Conservation (phyloP, 257 asterid species). For the Ehretia macrophylla region DNA sequence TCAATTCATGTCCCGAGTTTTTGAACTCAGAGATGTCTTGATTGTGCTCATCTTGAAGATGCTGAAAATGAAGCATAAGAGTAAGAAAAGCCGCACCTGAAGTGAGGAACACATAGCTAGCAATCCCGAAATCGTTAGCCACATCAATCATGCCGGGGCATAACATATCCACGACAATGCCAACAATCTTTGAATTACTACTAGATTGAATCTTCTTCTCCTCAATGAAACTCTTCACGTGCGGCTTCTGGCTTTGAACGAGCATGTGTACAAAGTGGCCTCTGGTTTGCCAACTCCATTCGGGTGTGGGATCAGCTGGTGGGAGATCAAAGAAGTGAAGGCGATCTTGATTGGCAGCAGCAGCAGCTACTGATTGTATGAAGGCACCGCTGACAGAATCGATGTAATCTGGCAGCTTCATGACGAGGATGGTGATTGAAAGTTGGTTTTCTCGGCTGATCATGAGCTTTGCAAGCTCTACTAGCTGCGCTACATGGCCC, state of each 20-base stretch:
- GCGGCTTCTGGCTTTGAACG: constrained; percentile 37
- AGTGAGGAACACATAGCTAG: constrained; percentile 49
- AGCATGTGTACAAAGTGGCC: constrained; percentile 52
- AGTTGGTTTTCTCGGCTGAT: constrained; percentile 21
- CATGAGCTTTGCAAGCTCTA: constrained; percentile 53
- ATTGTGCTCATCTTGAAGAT: constrained; percentile 45
- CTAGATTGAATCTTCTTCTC: not conserved
- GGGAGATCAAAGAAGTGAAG: constrained; percentile 55
- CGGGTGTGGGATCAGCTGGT: constrained; percentile 36
- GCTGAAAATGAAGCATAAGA: constrained; percentile 53
- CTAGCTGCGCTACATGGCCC: constrained; percentile 58
- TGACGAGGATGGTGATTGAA: constrained; percentile 40
- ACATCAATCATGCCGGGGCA: constrained; percentile 55
- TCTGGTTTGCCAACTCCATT: constrained; percentile 58
- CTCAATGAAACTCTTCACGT: constrained; percentile 34
- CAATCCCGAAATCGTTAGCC: constrained; percentile 38
- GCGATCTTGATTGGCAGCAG: constrained; percentile 15
- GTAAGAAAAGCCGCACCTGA: constrained; percentile 63
- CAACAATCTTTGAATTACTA: constrained; percentile 4
- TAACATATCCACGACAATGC: constrained; percentile 58
- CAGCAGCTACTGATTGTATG: constrained; percentile 33
- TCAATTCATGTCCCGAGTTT: constrained; percentile 18
- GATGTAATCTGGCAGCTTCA: constrained; percentile 47
- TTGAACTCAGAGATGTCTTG: constrained; percentile 33
- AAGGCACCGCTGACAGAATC: constrained; percentile 52